Conservation (phyloP, 177 flowering plant genomes). For the Telopea speciosissima region DNA sequence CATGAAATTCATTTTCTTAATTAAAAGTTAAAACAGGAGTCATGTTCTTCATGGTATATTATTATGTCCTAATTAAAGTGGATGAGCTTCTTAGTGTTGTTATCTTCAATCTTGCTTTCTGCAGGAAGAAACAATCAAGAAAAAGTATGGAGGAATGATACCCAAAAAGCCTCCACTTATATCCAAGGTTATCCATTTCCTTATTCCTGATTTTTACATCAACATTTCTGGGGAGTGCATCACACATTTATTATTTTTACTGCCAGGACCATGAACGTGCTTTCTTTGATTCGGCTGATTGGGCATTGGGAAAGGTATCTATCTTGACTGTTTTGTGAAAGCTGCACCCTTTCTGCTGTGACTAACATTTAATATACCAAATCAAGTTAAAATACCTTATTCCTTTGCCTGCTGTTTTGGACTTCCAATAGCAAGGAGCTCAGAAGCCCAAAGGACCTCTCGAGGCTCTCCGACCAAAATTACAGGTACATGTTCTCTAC, state of each 20-base stretch:
- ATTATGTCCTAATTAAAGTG: neutral
- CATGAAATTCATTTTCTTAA: neutral
- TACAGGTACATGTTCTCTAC: conserved; percentile 46
- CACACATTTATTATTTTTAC: neutral
- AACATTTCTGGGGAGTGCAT: neutral
- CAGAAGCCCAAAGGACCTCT: conserved; percentile 90
- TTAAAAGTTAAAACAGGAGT: neutral
- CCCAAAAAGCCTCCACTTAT: conserved; percentile 30
- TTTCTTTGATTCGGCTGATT: conserved; percentile 90
- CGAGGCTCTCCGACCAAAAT: conserved; percentile 82
- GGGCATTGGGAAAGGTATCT: conserved; percentile 82
- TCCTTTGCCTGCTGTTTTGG: conserved; percentile 3
- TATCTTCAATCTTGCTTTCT: conserved; percentile 4
- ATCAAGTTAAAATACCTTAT: neutral
- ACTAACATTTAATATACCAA: neutral
- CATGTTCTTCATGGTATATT: neutral
- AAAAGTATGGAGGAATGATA: conserved; percentile 30
- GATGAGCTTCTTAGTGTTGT: neutral
- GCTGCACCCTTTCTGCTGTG: neutral
- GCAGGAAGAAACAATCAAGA: conserved; percentile 28
- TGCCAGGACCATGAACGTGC: conserved; percentile 86
- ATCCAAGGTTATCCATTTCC: conserved; percentile 18
- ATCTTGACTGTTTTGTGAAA: neutral
- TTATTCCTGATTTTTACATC: neutral
- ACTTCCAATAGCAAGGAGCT: conserved; percentile 55